Base-by-base conservation (phyloP, 371 early-diverging fungal species). In the Smittium culicis region DNA sequence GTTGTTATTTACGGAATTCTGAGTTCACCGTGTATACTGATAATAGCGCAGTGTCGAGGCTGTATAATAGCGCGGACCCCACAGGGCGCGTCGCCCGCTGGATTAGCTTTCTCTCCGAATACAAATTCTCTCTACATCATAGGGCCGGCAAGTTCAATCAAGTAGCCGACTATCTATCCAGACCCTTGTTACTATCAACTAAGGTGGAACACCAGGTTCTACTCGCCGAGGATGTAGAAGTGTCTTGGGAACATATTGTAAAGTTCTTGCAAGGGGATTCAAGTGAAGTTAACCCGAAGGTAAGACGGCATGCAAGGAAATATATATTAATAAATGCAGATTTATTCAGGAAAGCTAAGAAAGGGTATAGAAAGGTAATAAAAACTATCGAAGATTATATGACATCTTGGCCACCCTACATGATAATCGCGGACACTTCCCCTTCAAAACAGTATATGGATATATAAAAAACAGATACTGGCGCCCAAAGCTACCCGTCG, bases 121-220 rank as follows among this genome's bases (percentile, higher is more conserved):
- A 59, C 31, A n/a, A 59, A 11, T 59, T 59, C n/a, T 11, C n/a
- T 59, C 45, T 59, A 14, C 60, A n/a, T n/a, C 60, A 59, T 59
- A 59, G 60, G n/a, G 31, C 27, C 16, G 27, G 60, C 11, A 59
- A 59, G 60, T 5, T 5, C n/a, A 59, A 59, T n/a, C 5, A 29
- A 29, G 60, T 59, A 59, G 60, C 60, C 5, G 60, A 59, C n/a
- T 59, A 14, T 59, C 31, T 59, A 5, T 29, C 29, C 31, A 59
- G 60, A 59, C 60, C 60, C 5, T 5, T n/a, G 5, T 59, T 14
- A 11, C 11, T 59, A 29, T 5, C 11, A 59, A 14, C n/a, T 11
- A 59, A 11, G 5, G 45, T 45, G 5, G 45, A 45, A 20, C 11
- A 45, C 5, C 11, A 45, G 45, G 11, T 20, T 11, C 45, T 11